Evolutionary conservation across 2,329 filamentous ascomycete species (phyloP), one percentile per base, ranked within the genome.

Genomic region (Aspergillus japonicus): DNA sequence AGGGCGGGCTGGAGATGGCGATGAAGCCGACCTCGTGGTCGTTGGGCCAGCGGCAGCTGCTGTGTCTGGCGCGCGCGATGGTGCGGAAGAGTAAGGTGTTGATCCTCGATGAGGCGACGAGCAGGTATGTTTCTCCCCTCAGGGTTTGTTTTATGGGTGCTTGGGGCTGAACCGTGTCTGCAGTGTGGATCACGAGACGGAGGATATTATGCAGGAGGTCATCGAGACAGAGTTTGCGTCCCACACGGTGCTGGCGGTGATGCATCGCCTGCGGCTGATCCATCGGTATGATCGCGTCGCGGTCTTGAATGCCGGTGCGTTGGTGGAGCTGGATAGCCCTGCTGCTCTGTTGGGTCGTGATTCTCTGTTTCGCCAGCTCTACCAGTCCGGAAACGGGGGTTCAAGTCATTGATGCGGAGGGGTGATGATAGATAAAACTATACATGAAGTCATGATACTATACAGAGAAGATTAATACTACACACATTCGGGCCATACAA

Each of bases 21-120:
- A 14, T 85, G 62, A 71, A 71, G 4, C 66, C 75, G 0, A 77
- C 79, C 2, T 71, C 74, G n/a, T 81, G 91, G 42, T 90, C 87
- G 0, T 87, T 90, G 71, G 89, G 89, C 19, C 88, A 91, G 72
- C 83, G 88, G 4, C 89, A 91, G 73, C 85, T 91, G 0, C 81
- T 91, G 26, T 89, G 87, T 66, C 83, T 91, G 3, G 88, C 89
- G 0, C 85, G 89, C 21, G 88, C 88, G 51, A 89, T 91, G 66
- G 64, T 64, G 3, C 50, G 39, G 16, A 39, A 60, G n/a, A 59
- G 57, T 8, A 19, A 50, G 7, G 56, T 68, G 4, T 42, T 68
- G 7, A 54, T 66, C 12, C 23, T 66, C 2, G 62, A 69, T 31
- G 65, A 69, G 44, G 66, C 63, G 2, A 68, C 60, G 10, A 69